Conservation (phyloP, 768 basidiomycete species). For the Lentinula sp. region DNA sequence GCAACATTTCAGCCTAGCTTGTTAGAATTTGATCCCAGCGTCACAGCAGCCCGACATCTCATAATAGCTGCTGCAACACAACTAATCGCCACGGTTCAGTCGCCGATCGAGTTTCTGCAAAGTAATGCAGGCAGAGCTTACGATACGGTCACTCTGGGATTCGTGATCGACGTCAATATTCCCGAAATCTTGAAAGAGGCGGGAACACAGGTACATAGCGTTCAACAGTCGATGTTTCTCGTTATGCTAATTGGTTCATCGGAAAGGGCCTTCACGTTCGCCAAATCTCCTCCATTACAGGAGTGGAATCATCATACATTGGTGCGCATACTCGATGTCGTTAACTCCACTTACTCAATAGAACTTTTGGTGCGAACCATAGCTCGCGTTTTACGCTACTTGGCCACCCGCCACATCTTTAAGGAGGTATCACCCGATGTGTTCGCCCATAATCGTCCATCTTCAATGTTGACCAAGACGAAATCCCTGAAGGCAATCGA, state of each 20-base stretch:
- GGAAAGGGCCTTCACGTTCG: constrained; percentile 25
- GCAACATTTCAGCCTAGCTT: not conserved
- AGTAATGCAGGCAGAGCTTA: constrained; percentile 11
- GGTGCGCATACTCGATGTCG: constrained; percentile 16
- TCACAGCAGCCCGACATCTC: not conserved
- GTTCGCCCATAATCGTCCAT: constrained; percentile 29
- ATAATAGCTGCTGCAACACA: constrained; percentile 6
- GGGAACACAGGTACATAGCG: constrained; percentile 17
- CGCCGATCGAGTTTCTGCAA: constrained; percentile 13
- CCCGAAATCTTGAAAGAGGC: constrained; percentile 28
- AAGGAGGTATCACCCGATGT: constrained; percentile 24
- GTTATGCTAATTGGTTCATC: not conserved
- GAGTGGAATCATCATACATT: constrained; percentile 22
- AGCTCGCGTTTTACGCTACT: constrained; percentile 28
- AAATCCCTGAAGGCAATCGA: constrained; percentile 21
- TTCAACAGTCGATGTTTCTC: not conserved
- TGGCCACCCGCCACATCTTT: constrained; percentile 30
- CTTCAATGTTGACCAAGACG: constrained; percentile 22
- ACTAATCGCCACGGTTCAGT: constrained; percentile 16
- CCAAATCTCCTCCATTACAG: constrained; percentile 24
- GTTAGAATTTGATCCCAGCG: not conserved
- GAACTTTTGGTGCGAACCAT: not conserved
- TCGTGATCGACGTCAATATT: constrained; percentile 23
- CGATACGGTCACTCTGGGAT: constrained; percentile 13
- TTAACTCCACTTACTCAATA: not conserved